phyloP scores from a whole-genome alignment of 2,329 filamentous ascomycete species.

The Neonectria hederae region DNA sequence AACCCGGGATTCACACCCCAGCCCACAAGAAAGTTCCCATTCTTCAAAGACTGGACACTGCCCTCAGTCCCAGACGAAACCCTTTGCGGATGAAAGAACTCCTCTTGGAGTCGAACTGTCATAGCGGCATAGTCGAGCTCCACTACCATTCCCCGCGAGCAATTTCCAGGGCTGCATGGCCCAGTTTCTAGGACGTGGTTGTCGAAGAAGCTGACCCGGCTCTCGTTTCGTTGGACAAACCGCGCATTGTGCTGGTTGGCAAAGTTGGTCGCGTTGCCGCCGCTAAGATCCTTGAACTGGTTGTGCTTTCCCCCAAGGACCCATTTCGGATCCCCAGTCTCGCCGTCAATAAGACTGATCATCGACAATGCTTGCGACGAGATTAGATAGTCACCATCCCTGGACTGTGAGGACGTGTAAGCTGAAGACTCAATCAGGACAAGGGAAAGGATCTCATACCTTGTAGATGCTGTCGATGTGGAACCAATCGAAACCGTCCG shows the following conservation, averaged over 20 bases:
- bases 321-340: constrained; percentile 45
- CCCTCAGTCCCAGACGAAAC: constrained; percentile 61
- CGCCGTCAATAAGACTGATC: constrained; percentile 43
- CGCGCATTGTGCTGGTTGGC: constrained; percentile 60
- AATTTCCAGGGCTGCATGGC: constrained; percentile 23
- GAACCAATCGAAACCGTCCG: constrained; percentile 42
- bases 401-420: constrained; percentile 30
- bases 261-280: constrained; percentile 47
- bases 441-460: constrained; percentile 6
- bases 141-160: constrained; percentile 44
- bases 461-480: constrained; percentile 43
- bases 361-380: constrained; percentile 44
- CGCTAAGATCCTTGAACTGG: constrained; percentile 47
- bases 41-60: constrained; percentile 61
- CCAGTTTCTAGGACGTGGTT: constrained; percentile 49
- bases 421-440: background rate
- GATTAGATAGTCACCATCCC: constrained; percentile 47
- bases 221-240: constrained; percentile 56
- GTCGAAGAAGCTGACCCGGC: constrained; percentile 62
- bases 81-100: constrained; percentile 60
- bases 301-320: constrained; percentile 47
- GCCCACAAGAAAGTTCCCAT: constrained; percentile 64
- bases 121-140: constrained; percentile 56
- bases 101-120: constrained; percentile 58
- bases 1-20: constrained; percentile 64